Base-by-base conservation (phyloP, 2,329 filamentous ascomycete species). In the Didymella lethalis region DNA sequence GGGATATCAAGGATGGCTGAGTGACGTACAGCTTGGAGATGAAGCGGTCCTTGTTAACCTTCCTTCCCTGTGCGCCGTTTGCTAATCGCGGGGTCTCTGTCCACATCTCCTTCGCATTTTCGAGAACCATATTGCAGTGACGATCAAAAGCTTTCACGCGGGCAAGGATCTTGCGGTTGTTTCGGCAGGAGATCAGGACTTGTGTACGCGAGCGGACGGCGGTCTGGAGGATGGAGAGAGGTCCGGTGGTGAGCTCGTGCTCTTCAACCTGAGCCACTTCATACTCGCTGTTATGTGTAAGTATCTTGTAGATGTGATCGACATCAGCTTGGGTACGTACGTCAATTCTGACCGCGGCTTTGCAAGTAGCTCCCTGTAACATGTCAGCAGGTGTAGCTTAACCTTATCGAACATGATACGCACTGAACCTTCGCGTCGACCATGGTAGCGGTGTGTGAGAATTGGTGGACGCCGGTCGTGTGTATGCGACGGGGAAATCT, bases 21-120 rank as follows among this genome's bases (percentile, higher is more conserved):
- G n/a, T 26, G 26, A 85, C 88, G 68, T 77, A 93, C 93, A 97
- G 94, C 83, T 97, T 97, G 85, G 92, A 96, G 74, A 98, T 95
- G 80, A 97, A 97, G 41, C 95, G 85, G 80, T 99, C 95, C 87
- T 98, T 97, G 83, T 99, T 99, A 63, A 98, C 92, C 44, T 90
- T 88, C 72, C 90, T 84, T 55, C 93, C 93, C 81, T 93, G 93
- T 83, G 94, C 95, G 66, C 94, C 94, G 66, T 89, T 90, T 23
- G 90, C 88, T 73, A 91, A 85, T 61, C 88, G 84, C 48, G 94
- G 93, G 55, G 91, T 95, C 82, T 99, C 95, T 10, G 93, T 97
- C 95, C 95, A 99, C 94, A 99, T 98, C 82, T 99, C 95, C 85
- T 96, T 96, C 43, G 96, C 93, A 69, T 97, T 97, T 83, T 97